Evolutionary conservation across 768 basidiomycete species (phyloP), one percentile per base, ranked within the genome.

Genomic region (Udeniomyces megalosporus): DNA sequence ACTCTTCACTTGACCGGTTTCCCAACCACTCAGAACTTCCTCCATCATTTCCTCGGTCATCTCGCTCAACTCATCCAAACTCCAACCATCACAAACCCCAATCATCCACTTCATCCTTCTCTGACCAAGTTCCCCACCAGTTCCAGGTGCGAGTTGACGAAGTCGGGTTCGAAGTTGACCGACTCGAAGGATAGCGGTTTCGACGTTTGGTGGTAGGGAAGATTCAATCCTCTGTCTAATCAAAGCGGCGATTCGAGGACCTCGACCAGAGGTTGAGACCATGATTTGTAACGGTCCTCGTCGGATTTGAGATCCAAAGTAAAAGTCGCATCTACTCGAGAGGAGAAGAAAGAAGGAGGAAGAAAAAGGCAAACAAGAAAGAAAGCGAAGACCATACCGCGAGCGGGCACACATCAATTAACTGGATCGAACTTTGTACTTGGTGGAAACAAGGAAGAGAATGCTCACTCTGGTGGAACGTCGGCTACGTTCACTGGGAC

Each of bases 401-500:
- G 31, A 55, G 26, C 8, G 35, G n/a, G 53, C n/a, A n/a, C n/a
- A n/a, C n/a, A n/a, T n/a, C n/a, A n/a, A n/a, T n/a, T n/a, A n/a
- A n/a, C n/a, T n/a, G n/a, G n/a, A n/a, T n/a, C n/a, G n/a, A n/a
- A n/a, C n/a, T n/a, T n/a, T n/a, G n/a, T n/a, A n/a, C n/a, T n/a
- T n/a, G n/a, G n/a, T n/a, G n/a, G n/a, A n/a, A n/a, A n/a, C n/a
- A n/a, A n/a, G n/a, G n/a, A n/a, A n/a, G n/a, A n/a, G n/a, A n/a
- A n/a, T n/a, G n/a, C 38, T 42, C 17, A 42, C 48, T 59, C 44
- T 1, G 64, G 64, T 2, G 95, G 95, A 64, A 96, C 85, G 75
- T 99, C 93, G 44, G 95, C 95, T 65, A 90, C 89, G 74, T 99
- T 99, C 59, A 93, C 84, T 7, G 91, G 89, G 54, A 96, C 84